Percentiles rank a stretch among this genome's conserved stretches.
Evolutionary conservation across 2,329 filamentous ascomycete species (phyloP).

Genomic region (Fusarium papillatum): DNA sequence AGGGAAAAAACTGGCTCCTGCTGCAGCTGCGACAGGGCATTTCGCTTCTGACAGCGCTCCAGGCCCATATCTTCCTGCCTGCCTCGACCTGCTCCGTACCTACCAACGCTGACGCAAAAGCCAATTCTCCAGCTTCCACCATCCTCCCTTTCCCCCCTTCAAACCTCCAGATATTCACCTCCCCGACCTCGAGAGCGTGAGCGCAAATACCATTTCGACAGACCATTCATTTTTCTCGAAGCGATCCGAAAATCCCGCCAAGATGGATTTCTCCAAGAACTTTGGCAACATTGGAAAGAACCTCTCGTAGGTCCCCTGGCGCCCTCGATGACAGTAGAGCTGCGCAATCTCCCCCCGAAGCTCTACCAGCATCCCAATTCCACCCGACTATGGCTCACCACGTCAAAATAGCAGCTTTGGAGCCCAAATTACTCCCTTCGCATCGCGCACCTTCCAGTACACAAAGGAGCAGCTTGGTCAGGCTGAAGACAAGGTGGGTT

Average conservation of each 20-base stretch:
- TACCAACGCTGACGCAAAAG: slow-evolving; percentile 41
- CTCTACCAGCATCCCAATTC: slow-evolving; percentile 23
- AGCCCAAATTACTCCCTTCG: slow-evolving; percentile 91
- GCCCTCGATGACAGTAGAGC: slow-evolving; percentile 24
- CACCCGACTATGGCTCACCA: slow-evolving; percentile 33
- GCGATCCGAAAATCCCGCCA: slow-evolving; percentile 30
- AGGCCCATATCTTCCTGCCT: slow-evolving; percentile 18
- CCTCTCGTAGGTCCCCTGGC: slow-evolving; percentile 60
- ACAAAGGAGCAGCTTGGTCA: slow-evolving; percentile 98
- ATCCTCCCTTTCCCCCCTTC: slow-evolving; percentile 25
- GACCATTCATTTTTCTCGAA: slow-evolving; percentile 7
- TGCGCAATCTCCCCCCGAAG: slow-evolving; percentile 23
- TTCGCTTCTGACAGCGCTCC: slow-evolving; percentile 49
- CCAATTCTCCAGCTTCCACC: slow-evolving; percentile 25
- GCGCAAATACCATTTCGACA: slow-evolving; percentile 11
- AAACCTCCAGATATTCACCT: slow-evolving; percentile 17
- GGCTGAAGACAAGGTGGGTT: slow-evolving; percentile 87
- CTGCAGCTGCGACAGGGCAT: slow-evolving; percentile 32
- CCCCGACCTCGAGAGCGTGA: background rate
- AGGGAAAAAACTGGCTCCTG: slow-evolving; percentile 36
- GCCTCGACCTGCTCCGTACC: slow-evolving; percentile 28
- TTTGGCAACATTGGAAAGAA: slow-evolving; percentile 70
- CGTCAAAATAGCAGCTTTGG: slow-evolving; percentile 68
- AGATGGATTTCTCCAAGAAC: slow-evolving; percentile 70
- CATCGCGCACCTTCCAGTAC: slow-evolving; percentile 94